Evolutionary conservation across 345 rosid genomes (phyloP).

Genomic region (Populus davidiana): DNA sequence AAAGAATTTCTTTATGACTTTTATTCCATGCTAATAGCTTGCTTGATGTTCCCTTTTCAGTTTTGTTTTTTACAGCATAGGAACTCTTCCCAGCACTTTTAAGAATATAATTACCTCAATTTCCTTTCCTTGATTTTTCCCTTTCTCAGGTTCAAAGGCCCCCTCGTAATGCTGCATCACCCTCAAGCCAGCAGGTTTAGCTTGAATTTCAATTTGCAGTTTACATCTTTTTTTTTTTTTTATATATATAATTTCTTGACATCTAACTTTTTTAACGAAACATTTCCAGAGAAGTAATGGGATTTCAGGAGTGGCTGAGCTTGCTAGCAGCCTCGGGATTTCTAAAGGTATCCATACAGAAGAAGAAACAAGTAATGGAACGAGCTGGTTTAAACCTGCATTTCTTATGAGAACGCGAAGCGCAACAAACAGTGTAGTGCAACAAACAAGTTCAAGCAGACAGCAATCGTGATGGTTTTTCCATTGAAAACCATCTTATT

Average conservation of each 20-base stretch:
- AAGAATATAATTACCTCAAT: not conserved
- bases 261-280: conserved; percentile 1
- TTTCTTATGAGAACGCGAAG: conserved; percentile 41
- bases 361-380: conserved; percentile 21
- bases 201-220: not conserved
- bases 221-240: not conserved
- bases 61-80: not conserved
- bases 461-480: conserved; percentile 24
- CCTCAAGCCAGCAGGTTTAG: conserved; percentile 44
- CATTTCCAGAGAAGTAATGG: conserved; percentile 46
- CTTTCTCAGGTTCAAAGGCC: conserved; percentile 31
- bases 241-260: not conserved
- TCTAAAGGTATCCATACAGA: conserved; percentile 19
- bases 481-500: not conserved
- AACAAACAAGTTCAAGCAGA: conserved; percentile 30
- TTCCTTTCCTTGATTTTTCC: conserved; percentile 2
- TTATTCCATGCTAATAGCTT: not conserved
- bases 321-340: conserved; percentile 23
- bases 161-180: conserved; percentile 27
- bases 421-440: conserved; percentile 35
- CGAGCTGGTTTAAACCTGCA: conserved; percentile 20
- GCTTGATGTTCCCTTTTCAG: not conserved
- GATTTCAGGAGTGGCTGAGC: conserved; percentile 23
- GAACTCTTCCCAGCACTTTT: not conserved
- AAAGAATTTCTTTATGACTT: not conserved